Conservation (phyloP, 306 rosid species). For the Cucurbita ficifolia region DNA sequence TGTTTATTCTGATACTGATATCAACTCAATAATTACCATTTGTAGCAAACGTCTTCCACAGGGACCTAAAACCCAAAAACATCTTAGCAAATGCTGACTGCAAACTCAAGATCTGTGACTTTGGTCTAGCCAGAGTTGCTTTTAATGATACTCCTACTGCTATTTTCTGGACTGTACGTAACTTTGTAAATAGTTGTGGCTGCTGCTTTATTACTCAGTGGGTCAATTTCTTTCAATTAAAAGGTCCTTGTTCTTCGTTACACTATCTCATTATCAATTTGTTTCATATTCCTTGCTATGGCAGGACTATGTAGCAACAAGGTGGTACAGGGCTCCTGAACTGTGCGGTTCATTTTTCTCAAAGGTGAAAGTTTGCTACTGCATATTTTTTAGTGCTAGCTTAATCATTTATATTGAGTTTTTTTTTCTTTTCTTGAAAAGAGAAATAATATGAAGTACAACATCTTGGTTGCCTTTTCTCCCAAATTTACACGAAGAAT, state of each 20-base stretch:
- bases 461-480: background rate
- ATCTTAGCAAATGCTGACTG: constrained; percentile 98
- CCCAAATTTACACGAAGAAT: background rate
- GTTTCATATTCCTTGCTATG: constrained; percentile 15
- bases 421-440: background rate
- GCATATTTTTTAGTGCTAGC: constrained; percentile 4
- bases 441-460: background rate
- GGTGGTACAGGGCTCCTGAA: constrained; percentile 99
- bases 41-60: constrained; percentile 95
- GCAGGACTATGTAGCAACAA: constrained; percentile 95
- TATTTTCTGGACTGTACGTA: constrained; percentile 94
- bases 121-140: constrained; percentile 98
- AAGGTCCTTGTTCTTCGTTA: background rate
- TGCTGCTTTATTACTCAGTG: background rate
- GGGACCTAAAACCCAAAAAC: constrained; percentile 95
- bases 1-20: constrained; percentile 16
- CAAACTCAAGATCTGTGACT: constrained; percentile 97
- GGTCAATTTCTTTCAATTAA: background rate
- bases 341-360: constrained; percentile 98
- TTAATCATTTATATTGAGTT: background rate
- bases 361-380: constrained; percentile 39
- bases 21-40: constrained; percentile 14
- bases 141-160: constrained; percentile 97
- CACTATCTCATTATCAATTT: background rate
- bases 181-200: background rate